These are phyloP conservation scores for Oryza longistaminata DNA, from an alignment of 176 grass and related monocot genomes.

Conservation along the genomic window DNA sequence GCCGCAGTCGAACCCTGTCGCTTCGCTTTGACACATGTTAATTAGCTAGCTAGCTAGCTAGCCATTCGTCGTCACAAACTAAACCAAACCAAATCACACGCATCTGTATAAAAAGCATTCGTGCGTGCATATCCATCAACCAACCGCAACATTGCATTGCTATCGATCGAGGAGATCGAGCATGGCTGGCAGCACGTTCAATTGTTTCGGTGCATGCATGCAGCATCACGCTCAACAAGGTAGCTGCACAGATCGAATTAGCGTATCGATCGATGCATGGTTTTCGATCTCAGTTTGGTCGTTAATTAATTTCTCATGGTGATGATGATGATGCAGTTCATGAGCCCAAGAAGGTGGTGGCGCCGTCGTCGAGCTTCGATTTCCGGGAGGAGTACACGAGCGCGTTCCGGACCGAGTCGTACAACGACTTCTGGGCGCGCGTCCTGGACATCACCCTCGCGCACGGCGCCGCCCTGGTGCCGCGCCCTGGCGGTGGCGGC, in stretches of 20 bases:
- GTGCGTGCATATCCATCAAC: not conserved
- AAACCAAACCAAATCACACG: not conserved
- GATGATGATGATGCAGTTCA: not conserved
- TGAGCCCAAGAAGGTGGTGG: constrained; percentile 1
- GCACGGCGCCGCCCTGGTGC: constrained; percentile 67
- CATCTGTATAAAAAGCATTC: not conserved
- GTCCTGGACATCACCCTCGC: constrained; percentile 80
- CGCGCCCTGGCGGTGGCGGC: constrained; percentile 1
- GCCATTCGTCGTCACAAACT: too few species aligned
- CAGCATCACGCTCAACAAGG: not conserved
- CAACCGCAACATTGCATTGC: not conserved
- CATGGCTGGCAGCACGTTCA: constrained; percentile 4
- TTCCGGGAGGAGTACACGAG: constrained; percentile 86
- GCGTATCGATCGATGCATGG: too few species aligned
- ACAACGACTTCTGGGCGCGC: constrained; percentile 92
- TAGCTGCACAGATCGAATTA: not conserved
- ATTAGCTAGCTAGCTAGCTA: not conserved
- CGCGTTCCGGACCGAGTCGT: constrained; percentile 93
- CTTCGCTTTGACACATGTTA: constrained; percentile 38
- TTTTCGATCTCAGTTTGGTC: not conserved
- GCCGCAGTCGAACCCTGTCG: not conserved
- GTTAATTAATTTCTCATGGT: not conserved
- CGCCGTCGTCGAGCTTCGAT: constrained; percentile 52
- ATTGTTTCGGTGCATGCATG: constrained; percentile 5
- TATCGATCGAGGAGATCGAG: not conserved